These are phyloP conservation scores for Xylariaceae sp. DNA, from an alignment of 2,329 filamentous ascomycete genomes.

Conservation along the genomic window DNA sequence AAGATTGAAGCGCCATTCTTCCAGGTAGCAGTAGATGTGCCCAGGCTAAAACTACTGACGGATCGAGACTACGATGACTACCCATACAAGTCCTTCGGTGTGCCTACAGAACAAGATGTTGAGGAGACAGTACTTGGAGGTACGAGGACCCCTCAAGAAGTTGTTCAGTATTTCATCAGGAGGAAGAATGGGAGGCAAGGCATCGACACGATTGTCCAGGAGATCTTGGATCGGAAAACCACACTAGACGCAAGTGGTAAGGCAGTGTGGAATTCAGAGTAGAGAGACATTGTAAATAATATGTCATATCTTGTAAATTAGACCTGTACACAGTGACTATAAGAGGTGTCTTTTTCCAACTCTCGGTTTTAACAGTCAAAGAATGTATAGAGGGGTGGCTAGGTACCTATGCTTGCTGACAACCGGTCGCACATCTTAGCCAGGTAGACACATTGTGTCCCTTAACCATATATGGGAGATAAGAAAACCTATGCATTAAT, in stretches of 20 bases:
- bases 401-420: too few species aligned
- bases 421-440: too few species aligned
- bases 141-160: slow-evolving; percentile 57
- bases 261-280: slow-evolving; percentile 45
- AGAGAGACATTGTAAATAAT: slow-evolving; percentile 3
- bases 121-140: slow-evolving; percentile 51
- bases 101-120: slow-evolving; percentile 75
- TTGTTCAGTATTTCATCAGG: slow-evolving; percentile 68
- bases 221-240: slow-evolving; percentile 72
- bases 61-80: slow-evolving; percentile 72
- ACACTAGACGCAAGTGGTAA: slow-evolving; percentile 52
- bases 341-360: neutral
- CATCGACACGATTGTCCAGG: slow-evolving; percentile 69
- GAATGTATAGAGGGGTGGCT: too few species aligned
- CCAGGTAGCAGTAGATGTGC: slow-evolving; percentile 50
- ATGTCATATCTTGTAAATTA: slow-evolving; percentile 28
- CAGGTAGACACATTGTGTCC: too few species aligned
- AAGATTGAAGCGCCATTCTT: slow-evolving; percentile 74
- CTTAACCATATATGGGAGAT: slow-evolving; percentile 4
- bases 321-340: neutral
- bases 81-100: slow-evolving; percentile 71
- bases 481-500: slow-evolving; percentile 5
- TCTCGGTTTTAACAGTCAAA: too few species aligned
- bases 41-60: slow-evolving; percentile 67
- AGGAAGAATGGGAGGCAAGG: slow-evolving; percentile 70